phyloP scores from a whole-genome alignment of 495 filamentous ascomycete species.

The Halenospora varia region DNA sequence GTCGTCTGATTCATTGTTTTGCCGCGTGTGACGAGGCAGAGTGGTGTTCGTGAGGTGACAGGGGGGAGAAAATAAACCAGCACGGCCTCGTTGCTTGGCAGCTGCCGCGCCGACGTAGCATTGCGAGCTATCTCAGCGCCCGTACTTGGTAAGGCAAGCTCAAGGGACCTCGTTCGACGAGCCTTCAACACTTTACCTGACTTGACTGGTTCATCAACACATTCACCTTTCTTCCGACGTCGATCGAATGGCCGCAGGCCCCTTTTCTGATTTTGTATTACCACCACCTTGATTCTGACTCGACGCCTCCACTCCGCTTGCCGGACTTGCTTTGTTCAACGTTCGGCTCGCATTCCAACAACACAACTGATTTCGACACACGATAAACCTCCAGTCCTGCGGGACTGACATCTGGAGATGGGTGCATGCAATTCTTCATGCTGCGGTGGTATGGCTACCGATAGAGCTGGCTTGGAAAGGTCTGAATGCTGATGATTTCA shows the following conservation, averaged over 20 bases:
- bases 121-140: not conserved
- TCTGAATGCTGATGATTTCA: constrained; percentile 28
- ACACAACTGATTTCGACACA: constrained; percentile 18
- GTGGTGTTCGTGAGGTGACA: not conserved
- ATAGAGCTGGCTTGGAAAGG: not conserved
- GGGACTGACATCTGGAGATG: constrained; percentile 30
- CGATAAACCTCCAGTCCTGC: constrained; percentile 21
- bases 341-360: constrained; percentile 12
- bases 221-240: not conserved
- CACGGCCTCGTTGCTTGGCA: not conserved
- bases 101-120: constrained; percentile 9
- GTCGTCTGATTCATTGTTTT: constrained; percentile 12
- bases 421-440: constrained; percentile 47
- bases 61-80: constrained; percentile 1
- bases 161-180: too few species aligned
- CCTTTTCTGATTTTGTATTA: not conserved
- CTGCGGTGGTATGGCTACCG: constrained; percentile 43
- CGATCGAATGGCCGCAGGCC: not conserved
- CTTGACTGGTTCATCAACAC: not conserved
- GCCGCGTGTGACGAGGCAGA: constrained; percentile 1
- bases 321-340: constrained; percentile 17
- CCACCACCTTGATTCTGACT: not conserved
- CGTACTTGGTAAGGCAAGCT: constrained; percentile 12
- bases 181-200: not conserved
- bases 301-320: not conserved